These are phyloP conservation scores for Salix exigua DNA, from an alignment of 345 rosid species.

Conservation along the genomic window DNA sequence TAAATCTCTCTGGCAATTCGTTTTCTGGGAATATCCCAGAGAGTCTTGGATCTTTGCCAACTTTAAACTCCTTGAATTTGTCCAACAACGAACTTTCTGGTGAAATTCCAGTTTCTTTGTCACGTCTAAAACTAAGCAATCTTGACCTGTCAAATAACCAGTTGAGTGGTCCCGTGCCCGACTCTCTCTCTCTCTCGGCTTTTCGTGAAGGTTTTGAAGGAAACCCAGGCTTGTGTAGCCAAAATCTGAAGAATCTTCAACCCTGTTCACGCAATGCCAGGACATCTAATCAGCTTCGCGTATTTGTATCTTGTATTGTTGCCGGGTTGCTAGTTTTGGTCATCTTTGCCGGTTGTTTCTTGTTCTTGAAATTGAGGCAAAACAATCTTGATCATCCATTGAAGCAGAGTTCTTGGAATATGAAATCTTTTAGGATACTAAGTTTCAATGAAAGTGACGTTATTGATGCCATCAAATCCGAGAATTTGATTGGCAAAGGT, in stretches of 20 bases:
- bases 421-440: constrained; percentile 53
- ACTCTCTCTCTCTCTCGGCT: constrained; percentile 36
- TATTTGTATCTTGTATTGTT: constrained; percentile 39
- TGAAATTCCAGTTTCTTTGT: constrained; percentile 49
- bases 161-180: constrained; percentile 59
- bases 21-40: constrained; percentile 64
- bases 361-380: constrained; percentile 34
- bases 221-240: constrained; percentile 63
- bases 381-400: constrained; percentile 26
- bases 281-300: constrained; percentile 22
- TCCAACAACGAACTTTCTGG: constrained; percentile 71
- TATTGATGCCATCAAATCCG: constrained; percentile 48
- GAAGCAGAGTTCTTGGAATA: constrained; percentile 53
- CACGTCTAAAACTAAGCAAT: constrained; percentile 54
- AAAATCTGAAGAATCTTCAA: constrained; percentile 30
- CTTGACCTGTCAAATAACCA: constrained; percentile 73
- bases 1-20: constrained; percentile 58
- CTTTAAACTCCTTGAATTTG: constrained; percentile 63
- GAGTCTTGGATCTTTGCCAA: constrained; percentile 40
- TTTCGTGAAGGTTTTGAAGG: constrained; percentile 52
- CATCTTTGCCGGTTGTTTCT: constrained; percentile 25
- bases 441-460: constrained; percentile 65
- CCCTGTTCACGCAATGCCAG: constrained; percentile 39
- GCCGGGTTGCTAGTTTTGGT: constrained; percentile 38
- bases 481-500: constrained; percentile 82